phyloP scores from a whole-genome alignment of 1,139 yeast genomes.

The Candida sojae region DNA sequence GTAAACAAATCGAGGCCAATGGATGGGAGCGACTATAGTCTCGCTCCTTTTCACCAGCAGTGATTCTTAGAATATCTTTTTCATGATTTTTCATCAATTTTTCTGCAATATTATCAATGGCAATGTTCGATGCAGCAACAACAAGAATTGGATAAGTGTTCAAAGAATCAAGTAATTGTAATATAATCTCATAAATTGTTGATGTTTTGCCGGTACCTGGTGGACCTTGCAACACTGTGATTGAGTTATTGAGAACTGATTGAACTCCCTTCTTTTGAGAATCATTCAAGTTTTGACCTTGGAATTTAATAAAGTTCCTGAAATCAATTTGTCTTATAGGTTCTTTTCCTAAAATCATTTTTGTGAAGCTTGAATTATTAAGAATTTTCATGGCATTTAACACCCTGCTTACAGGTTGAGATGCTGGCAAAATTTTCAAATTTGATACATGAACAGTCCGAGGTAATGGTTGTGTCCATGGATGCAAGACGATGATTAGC shows the following conservation, averaged over 20 bases:
- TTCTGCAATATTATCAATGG: constrained; percentile 77
- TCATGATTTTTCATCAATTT: constrained; percentile 54
- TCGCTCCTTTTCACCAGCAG: constrained; percentile 59
- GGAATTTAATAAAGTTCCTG: constrained; percentile 52
- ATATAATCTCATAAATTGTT: constrained; percentile 63
- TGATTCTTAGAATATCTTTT: constrained; percentile 58
- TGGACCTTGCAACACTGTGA: constrained; percentile 68
- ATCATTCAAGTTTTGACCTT: constrained; percentile 52
- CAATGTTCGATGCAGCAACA: constrained; percentile 76
- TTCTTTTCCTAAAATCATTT: constrained; percentile 60
- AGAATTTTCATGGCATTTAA: constrained; percentile 64
- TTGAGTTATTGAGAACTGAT: constrained; percentile 64
- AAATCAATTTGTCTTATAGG: constrained; percentile 61
- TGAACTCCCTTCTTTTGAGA: constrained; percentile 71
- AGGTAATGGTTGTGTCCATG: constrained; percentile 59
- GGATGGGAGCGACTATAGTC: constrained; percentile 60
- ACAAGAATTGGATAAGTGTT: constrained; percentile 66
- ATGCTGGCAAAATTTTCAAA: constrained; percentile 59
- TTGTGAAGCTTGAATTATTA: constrained; percentile 56
- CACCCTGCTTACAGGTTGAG: constrained; percentile 63
- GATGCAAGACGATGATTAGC: constrained; percentile 51
- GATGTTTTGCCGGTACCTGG: constrained; percentile 74
- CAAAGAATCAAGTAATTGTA: constrained; percentile 57
- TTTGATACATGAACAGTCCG: constrained; percentile 32
- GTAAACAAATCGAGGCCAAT: constrained; percentile 60